Evolutionary conservation across 2,329 filamentous ascomycete species (phyloP).

Genomic region (Ascochyta viciae-villosae): DNA sequence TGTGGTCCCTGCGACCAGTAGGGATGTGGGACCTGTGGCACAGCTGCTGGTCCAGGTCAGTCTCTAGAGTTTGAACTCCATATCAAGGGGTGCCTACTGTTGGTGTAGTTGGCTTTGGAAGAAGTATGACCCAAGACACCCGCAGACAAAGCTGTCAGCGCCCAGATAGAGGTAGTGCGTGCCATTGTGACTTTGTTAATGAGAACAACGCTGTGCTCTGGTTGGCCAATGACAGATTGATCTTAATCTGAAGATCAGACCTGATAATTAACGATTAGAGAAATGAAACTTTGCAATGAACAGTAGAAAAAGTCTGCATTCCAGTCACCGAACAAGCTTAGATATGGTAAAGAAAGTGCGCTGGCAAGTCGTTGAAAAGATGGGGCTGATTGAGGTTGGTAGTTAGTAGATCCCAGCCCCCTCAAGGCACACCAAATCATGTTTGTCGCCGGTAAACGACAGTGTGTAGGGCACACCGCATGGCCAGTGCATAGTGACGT

Average conservation of each 20-base stretch:
- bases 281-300: background rate
- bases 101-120: constrained; percentile 19
- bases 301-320: background rate
- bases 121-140: constrained; percentile 19
- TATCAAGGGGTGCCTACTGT: constrained; percentile 11
- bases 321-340: background rate
- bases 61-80: background rate
- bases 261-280: background rate
- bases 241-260: background rate
- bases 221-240: constrained; percentile 12
- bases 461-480: constrained; percentile 15
- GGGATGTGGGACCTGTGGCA: constrained; percentile 18
- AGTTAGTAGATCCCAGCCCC: constrained; percentile 33
- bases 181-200: constrained; percentile 26
- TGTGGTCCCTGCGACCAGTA: constrained; percentile 22
- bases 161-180: constrained; percentile 21
- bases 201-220: constrained; percentile 15
- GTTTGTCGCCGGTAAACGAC: constrained; percentile 31
- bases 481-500: constrained; percentile 26
- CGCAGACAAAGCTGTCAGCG: constrained; percentile 25
- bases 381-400: constrained; percentile 32
- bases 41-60: constrained; percentile 20
- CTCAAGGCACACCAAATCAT: constrained; percentile 24
- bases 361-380: constrained; percentile 21
- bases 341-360: constrained; percentile 5